A percentile compares a stretch with the other conserved stretches of the same genome.
Conservation (phyloP, 108 stramenopile species). For the Aurantiochytrium sp. region DNA sequence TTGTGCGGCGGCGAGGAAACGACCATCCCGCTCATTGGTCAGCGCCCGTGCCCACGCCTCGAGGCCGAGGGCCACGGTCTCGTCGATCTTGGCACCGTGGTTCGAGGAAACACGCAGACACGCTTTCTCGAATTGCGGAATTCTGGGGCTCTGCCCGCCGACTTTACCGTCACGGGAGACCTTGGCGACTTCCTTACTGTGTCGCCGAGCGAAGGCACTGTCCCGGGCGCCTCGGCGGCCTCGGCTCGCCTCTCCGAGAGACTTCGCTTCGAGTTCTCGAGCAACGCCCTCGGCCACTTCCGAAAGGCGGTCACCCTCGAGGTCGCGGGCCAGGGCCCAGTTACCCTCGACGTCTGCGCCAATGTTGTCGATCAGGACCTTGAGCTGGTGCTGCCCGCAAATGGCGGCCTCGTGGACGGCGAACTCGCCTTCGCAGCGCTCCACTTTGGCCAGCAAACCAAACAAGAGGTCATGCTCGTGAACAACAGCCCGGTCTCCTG, state of each 20-base stretch:
- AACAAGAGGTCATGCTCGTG: conserved; percentile 28
- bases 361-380: conserved; percentile 36
- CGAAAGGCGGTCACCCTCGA: conserved; percentile 20
- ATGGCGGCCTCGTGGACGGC: not conserved
- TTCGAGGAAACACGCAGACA: not conserved
- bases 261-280: not conserved
- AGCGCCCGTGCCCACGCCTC: not conserved
- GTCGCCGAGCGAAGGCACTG: not conserved
- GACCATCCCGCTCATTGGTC: not conserved
- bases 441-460: conserved; percentile 35
- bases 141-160: not conserved
- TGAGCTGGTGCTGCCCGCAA: not conserved
- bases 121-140: not conserved
- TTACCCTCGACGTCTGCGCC: conserved; percentile 30
- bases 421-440: conserved; percentile 30
- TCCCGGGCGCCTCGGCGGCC: not conserved
- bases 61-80: conserved; percentile 1
- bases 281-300: not conserved
- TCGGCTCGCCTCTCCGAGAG: not conserved
- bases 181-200: not conserved
- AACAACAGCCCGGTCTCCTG: conserved; percentile 38
- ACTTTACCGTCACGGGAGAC: not conserved
- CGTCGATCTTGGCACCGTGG: not conserved
- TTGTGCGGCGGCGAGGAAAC: not conserved
- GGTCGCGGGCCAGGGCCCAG: not conserved